Evolutionary conservation across 345 rosid genomes (phyloP).

Genomic region (Populus davidiana): DNA sequence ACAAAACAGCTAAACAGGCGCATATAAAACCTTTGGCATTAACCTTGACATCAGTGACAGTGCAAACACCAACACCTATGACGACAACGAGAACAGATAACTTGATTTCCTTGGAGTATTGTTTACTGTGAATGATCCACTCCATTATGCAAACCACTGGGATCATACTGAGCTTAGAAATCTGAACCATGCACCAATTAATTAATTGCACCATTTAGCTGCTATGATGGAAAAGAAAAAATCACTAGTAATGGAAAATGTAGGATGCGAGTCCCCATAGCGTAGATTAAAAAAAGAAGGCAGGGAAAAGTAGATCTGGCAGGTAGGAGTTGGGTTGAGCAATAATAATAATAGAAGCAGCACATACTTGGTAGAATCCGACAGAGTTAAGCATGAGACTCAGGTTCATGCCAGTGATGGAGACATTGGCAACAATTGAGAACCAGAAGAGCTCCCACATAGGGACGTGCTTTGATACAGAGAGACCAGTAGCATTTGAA

Average conservation of each 20-base stretch:
- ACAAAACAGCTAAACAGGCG: conserved; percentile 76
- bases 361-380: conserved; percentile 75
- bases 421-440: conserved; percentile 73
- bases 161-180: conserved; percentile 93
- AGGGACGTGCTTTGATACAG: conserved; percentile 72
- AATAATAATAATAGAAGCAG: neutral
- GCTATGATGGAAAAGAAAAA: neutral
- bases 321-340: neutral
- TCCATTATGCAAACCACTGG: conserved; percentile 95
- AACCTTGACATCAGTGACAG: conserved; percentile 90
- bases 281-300: neutral
- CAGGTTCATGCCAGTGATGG: conserved; percentile 85
- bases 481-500: conserved; percentile 83
- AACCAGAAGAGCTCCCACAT: conserved; percentile 98
- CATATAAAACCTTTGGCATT: conserved; percentile 89
- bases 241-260: neutral
- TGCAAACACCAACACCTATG: conserved; percentile 88
- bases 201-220: neutral
- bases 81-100: conserved; percentile 79
- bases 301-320: neutral
- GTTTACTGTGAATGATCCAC: conserved; percentile 86
- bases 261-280: neutral
- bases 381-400: conserved; percentile 97
- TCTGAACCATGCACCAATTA: conserved; percentile 30
- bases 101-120: conserved; percentile 72